phyloP scores from a whole-genome alignment of 805 yeast genomes.

The Kazachstania kunashirensis region DNA sequence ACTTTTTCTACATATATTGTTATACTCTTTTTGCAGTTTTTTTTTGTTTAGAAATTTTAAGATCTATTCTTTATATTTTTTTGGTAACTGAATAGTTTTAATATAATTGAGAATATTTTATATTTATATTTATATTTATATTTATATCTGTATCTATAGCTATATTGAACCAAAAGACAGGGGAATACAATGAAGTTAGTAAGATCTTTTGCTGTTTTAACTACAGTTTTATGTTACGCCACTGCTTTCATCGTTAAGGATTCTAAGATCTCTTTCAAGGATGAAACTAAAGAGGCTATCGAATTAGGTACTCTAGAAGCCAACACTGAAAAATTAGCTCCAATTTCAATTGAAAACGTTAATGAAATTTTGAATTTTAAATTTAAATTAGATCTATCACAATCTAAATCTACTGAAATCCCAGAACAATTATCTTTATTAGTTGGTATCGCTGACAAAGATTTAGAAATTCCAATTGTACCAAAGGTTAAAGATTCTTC shows the following conservation, averaged over 20 bases:
- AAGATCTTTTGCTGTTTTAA: constrained; percentile 2
- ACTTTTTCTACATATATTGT: too few relatives aligned
- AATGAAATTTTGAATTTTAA: constrained; percentile 15
- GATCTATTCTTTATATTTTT: too few relatives aligned
- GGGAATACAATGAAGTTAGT: constrained; percentile 2
- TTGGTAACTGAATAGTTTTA: too few relatives aligned
- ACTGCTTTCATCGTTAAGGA: constrained; percentile 6
- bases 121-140: too few relatives aligned
- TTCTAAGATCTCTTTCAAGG: constrained; percentile 3
- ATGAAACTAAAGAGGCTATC: background rate
- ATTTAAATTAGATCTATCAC: constrained; percentile 10
- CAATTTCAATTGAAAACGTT: constrained; percentile 9
- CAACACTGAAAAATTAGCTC: constrained; percentile 5
- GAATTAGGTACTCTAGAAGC: constrained; percentile 8
- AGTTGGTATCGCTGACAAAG: constrained; percentile 19
- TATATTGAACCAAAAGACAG: background rate
- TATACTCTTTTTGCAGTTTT: too few relatives aligned
- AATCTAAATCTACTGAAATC: constrained; percentile 1
- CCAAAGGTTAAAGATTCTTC: constrained; percentile 12
- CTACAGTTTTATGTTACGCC: constrained; percentile 1
- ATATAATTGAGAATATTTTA: too few relatives aligned
- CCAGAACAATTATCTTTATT: constrained; percentile 21
- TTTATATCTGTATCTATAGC: too few relatives aligned
- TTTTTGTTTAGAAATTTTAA: too few relatives aligned
- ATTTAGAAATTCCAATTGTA: constrained; percentile 16